Evolutionary conservation across 1,284 basidiomycete species (phyloP), one percentile per base, ranked within the genome.

Genomic region (Trichosporon sp.): DNA sequence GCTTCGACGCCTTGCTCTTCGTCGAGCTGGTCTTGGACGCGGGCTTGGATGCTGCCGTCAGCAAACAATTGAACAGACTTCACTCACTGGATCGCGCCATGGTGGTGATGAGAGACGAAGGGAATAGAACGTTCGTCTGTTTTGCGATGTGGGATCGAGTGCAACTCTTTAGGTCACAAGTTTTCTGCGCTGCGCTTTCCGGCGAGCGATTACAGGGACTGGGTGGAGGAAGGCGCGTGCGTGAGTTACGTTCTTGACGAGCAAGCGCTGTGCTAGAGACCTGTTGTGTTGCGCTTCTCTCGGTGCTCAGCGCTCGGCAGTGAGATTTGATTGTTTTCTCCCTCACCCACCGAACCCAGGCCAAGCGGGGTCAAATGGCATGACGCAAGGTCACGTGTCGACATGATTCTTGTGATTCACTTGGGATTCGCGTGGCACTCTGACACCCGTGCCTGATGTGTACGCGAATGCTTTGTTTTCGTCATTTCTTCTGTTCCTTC

Each of bases 81-180:
- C 14, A 70, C 77, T 74, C 68, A 78, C 78, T 68, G 68, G 69
- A 67, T 21, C 77, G 76, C 63, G 77, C 74, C 77, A 78, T 79
- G 48, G 59, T 66, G 16, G 19, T 54, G 51, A 54, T 54, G 51
- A 3, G n/a, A 2, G 51, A 54, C 51, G 51, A 54, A 54, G 51
- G n/a, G 51, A 46, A 16, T 38, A 7, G 51, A 54, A 37, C 11
- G 32, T 37, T 63, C 32, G 61, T 32, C 37, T 63, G 61, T 63
- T 63, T 63, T 32, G 31, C 51, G 51, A 54, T 54, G 21, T 21
- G 51, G 26, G 51, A 5, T 37, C 35, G 8, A 11, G 19, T n/a
- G 19, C n/a, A 1, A 4, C n/a, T 54, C 4, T 19, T 19, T 3
- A 11, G 19, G 16, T 16, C 51, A 10, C 19, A 26, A 8, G 21